Percentiles rank a stretch among this genome's conserved stretches.
phyloP scores from a whole-genome alignment of 2,329 filamentous ascomycete species.

The Botryotinia convoluta region DNA sequence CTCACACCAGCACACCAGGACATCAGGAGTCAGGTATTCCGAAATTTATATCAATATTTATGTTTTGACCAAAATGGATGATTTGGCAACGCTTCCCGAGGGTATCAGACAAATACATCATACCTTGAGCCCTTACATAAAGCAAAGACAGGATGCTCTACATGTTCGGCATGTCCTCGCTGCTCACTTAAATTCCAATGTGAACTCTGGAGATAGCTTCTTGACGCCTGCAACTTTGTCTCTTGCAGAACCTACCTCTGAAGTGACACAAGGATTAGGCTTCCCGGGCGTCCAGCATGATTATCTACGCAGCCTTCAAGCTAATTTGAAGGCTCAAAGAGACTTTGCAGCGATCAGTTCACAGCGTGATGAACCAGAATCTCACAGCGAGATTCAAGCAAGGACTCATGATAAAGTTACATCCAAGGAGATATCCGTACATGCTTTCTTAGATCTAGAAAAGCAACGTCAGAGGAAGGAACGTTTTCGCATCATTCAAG shows the following conservation, averaged over 20 bases:
- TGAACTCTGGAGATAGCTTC: slow-evolving; percentile 39
- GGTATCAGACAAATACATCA: slow-evolving; percentile 43
- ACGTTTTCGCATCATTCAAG: slow-evolving; percentile 49
- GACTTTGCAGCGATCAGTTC: slow-evolving; percentile 42
- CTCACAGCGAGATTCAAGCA: slow-evolving; percentile 22
- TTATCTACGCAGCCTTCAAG: slow-evolving; percentile 54
- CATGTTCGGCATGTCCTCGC: slow-evolving; percentile 56
- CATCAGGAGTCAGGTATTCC: neutral
- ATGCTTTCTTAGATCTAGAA: slow-evolving; percentile 51
- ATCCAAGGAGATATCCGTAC: slow-evolving; percentile 39
- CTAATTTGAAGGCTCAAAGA: slow-evolving; percentile 51
- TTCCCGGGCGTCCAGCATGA: slow-evolving; percentile 51
- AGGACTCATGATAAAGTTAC: slow-evolving; percentile 21
- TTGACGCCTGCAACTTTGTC: slow-evolving; percentile 44
- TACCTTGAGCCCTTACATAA: slow-evolving; percentile 52
- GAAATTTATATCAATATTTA: neutral
- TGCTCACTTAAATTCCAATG: slow-evolving; percentile 50
- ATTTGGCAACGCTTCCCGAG: slow-evolving; percentile 36
- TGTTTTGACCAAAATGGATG: slow-evolving; percentile 27
- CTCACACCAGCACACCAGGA: neutral
- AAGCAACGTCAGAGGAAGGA: slow-evolving; percentile 53
- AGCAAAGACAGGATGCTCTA: slow-evolving; percentile 55
- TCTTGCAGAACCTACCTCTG: slow-evolving; percentile 44
- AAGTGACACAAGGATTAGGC: slow-evolving; percentile 39
- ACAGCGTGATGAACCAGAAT: slow-evolving; percentile 24